phyloP scores from a whole-genome alignment of 2,329 filamentous ascomycete genomes.

The Sclerotinia spermophila region DNA sequence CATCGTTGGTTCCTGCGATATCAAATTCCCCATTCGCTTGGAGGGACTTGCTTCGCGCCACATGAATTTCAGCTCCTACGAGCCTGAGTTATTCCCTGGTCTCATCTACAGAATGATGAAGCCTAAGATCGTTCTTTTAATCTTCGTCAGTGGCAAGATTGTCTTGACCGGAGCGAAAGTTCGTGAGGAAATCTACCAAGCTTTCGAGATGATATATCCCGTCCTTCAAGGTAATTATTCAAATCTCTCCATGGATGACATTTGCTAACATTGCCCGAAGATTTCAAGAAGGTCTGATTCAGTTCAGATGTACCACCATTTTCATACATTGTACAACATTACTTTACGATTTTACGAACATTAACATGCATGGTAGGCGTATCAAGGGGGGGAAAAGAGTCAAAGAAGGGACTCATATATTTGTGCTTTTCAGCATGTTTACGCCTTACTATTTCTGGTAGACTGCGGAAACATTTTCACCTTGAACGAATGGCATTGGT shows the following conservation, averaged over 20 bases:
- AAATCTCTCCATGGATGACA: not conserved
- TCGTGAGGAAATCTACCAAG: conserved; percentile 95
- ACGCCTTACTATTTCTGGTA: conserved; percentile 30
- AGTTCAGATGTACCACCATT: conserved; percentile 9
- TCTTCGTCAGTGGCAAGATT: conserved; percentile 98
- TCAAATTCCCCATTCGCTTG: conserved; percentile 97
- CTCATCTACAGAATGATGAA: conserved; percentile 99
- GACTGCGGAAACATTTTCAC: conserved; percentile 32
- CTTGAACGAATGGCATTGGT: conserved; percentile 40
- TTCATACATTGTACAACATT: conserved; percentile 14
- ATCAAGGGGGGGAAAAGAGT: conserved; percentile 27
- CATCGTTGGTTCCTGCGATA: conserved; percentile 97
- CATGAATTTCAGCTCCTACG: conserved; percentile 99
- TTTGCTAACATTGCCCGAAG: conserved; percentile 29
- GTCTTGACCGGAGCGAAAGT: conserved; percentile 97
- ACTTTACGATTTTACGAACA: conserved; percentile 36
- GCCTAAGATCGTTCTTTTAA: conserved; percentile 95
- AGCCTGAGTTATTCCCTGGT: conserved; percentile 97
- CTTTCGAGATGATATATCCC: conserved; percentile 96
- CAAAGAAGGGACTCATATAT: conserved; percentile 29
- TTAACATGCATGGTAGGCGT: conserved; percentile 37
- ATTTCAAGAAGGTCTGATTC: conserved; percentile 39
- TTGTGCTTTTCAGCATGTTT: conserved; percentile 35
- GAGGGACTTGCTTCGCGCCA: conserved; percentile 95
- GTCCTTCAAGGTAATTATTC: conserved; percentile 71